Base-by-base conservation (phyloP, 768 basidiomycete genomes). In the Collybia mongolica region DNA sequence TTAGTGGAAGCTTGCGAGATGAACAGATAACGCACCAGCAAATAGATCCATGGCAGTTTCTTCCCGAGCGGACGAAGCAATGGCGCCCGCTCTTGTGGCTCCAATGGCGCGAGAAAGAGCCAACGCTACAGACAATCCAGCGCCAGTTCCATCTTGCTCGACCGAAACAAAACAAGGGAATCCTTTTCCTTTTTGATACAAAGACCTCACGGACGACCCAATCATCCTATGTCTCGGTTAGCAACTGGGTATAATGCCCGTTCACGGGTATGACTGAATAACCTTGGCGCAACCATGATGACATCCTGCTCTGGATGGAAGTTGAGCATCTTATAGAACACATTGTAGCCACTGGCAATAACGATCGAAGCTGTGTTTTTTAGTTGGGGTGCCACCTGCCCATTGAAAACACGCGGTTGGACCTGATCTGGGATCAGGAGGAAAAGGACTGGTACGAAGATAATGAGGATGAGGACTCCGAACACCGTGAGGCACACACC, bases 241-340 rank as follows among this genome's bases (percentile, higher is more conserved):
- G 23, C 39, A 1, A 44, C 48, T 42, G 52, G 48, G 19, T 14
- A 28, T 6, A 18, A 18, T 11, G 41, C 32, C 5, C 6, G 11
- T 19, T 17, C 26, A 15, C 8, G 11, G 19, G 29, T 7, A 7
- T 14, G 22, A 42, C 26, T 11, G 22, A 54, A 53, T 22, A 51
- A 80, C 82, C 83, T 73, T 11, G 83, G 83, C 15, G 82, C 83
- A 43, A 85, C 83, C 83, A 84, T 85, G 20, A 83, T 76, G 22
- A 84, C 80, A 59, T 83, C 75, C 56, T 83, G 82, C 17, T 68
- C 64, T 1, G 74, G 64, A 45, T 71, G 70, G 61, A 84, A 82
- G 28, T 79, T 64, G 20, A 84, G 66, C 17, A 83, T 69, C 54
- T 80, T 79, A 69, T 70, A 84, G 63, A 81, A 82, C 28, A 84